phyloP scores from a whole-genome alignment of 176 grass and related monocot species.

The Poa annua region DNA sequence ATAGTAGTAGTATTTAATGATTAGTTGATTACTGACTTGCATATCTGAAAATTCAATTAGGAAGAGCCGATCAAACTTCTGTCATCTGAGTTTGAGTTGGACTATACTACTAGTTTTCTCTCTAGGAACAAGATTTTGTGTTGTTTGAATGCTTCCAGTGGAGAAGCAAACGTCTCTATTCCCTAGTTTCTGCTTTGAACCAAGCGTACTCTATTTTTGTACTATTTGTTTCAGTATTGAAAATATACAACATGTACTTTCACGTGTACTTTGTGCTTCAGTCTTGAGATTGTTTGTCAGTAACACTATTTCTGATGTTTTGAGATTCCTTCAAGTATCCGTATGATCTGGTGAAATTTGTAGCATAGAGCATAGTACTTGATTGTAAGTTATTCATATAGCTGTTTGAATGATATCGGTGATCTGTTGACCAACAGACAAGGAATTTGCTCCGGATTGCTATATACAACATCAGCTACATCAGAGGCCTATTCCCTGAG shows the following conservation, averaged over 20 bases:
- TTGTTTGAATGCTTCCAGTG: not conserved
- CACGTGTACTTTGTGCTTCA: not conserved
- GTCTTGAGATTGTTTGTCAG: not conserved
- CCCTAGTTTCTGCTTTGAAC: not conserved
- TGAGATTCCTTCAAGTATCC: not conserved
- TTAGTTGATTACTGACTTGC: too few relatives aligned
- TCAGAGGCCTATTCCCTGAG: slow-evolving; percentile 94
- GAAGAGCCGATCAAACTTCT: too few relatives aligned
- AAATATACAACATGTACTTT: not conserved
- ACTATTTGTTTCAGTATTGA: not conserved
- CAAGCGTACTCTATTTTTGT: not conserved
- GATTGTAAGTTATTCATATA: slow-evolving; percentile 11
- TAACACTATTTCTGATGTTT: slow-evolving; percentile 19
- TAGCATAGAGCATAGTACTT: not conserved
- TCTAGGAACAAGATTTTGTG: not conserved
- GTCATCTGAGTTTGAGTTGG: too few relatives aligned
- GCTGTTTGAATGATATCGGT: slow-evolving; percentile 24
- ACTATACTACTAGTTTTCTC: too few relatives aligned
- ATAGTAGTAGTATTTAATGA: too few relatives aligned
- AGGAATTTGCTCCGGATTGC: slow-evolving; percentile 98
- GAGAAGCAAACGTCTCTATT: not conserved
- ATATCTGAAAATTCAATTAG: too few relatives aligned
- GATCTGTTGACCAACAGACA: slow-evolving; percentile 59
- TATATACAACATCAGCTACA: slow-evolving; percentile 99
- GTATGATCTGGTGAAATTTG: slow-evolving; percentile 17